These are phyloP conservation scores for Polygonum aviculare DNA, from an alignment of 148 eudicot genomes.

Conservation along the genomic window DNA sequence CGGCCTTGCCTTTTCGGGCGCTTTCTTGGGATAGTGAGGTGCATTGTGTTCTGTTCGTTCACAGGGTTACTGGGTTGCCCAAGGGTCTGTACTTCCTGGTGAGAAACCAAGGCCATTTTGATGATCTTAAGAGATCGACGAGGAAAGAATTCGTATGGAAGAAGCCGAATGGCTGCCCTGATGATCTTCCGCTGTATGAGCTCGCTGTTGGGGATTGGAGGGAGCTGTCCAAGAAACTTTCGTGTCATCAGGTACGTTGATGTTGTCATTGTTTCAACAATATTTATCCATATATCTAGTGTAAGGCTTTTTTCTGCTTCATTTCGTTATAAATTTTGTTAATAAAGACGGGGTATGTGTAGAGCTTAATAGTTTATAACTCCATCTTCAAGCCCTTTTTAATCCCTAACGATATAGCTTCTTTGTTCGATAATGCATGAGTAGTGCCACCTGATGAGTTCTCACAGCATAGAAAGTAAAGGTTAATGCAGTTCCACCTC, in stretches of 20 bases:
- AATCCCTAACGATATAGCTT: no score
- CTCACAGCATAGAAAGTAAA: no score
- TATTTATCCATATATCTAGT: background rate
- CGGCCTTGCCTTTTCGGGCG: conserved; percentile 83
- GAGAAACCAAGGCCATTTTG: conserved; percentile 75
- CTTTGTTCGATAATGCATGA: no score
- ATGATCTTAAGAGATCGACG: conserved; percentile 51
- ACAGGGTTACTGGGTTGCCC: conserved; percentile 68
- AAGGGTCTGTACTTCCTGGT: conserved; percentile 86
- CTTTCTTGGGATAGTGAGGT: conserved; percentile 85
- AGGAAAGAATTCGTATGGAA: conserved; percentile 68
- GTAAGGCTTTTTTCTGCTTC: no score
- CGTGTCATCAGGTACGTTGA: conserved; percentile 76
- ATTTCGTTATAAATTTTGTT: no score
- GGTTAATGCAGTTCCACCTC: no score
- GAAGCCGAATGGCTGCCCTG: conserved; percentile 88
- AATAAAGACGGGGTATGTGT: no score
- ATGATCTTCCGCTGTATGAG: conserved; percentile 68
- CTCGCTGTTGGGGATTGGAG: conserved; percentile 52
- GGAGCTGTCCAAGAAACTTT: conserved; percentile 58
- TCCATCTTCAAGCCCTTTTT: no score
- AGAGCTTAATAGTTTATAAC: no score
- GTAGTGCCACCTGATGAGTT: no score
- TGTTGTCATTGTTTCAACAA: background rate
- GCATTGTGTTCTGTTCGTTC: conserved; percentile 84